Conservation (phyloP, 805 yeast genomes). For the Metschnikowia kunwiensis region DNA sequence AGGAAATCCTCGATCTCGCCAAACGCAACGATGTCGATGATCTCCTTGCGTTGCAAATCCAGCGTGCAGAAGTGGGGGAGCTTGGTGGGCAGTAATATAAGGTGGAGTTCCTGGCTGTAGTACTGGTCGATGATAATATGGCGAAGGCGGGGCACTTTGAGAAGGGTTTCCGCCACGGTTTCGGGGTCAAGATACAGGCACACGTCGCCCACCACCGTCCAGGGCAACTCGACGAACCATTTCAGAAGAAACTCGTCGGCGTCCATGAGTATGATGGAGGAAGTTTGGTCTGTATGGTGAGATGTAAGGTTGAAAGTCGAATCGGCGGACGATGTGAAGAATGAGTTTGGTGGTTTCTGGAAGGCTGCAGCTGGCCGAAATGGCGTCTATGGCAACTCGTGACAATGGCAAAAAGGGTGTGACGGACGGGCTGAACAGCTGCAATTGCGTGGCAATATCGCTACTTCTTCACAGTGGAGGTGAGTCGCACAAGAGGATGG, state of each 20-base stretch:
- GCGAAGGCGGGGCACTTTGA: constrained; percentile 20
- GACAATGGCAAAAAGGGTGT: too few species aligned
- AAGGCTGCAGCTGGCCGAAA: too few species aligned
- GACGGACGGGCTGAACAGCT: too few species aligned
- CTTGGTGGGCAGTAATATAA: constrained; percentile 30
- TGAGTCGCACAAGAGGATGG: too few species aligned
- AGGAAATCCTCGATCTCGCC: constrained; percentile 34
- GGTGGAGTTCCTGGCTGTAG: constrained; percentile 32
- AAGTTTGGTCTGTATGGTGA: too few species aligned
- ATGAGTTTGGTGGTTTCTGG: too few species aligned
- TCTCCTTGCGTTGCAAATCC: constrained; percentile 11
- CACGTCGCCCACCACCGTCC: constrained; percentile 13
- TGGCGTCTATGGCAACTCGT: too few species aligned
- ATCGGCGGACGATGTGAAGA: too few species aligned
- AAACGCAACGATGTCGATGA: constrained; percentile 22
- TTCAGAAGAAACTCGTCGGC: constrained; percentile 6
- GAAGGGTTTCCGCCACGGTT: constrained; percentile 11
- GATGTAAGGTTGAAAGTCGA: too few species aligned
- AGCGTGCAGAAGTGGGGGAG: constrained; percentile 20
- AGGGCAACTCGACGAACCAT: constrained; percentile 15
- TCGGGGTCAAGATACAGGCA: constrained; percentile 11
- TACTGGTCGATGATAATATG: constrained; percentile 24
- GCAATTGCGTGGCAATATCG: too few species aligned
- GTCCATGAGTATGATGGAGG: constrained; percentile 3
- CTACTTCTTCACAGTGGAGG: too few species aligned